Conservation (phyloP, 768 basidiomycete species). For the Megacollybia marginata region DNA sequence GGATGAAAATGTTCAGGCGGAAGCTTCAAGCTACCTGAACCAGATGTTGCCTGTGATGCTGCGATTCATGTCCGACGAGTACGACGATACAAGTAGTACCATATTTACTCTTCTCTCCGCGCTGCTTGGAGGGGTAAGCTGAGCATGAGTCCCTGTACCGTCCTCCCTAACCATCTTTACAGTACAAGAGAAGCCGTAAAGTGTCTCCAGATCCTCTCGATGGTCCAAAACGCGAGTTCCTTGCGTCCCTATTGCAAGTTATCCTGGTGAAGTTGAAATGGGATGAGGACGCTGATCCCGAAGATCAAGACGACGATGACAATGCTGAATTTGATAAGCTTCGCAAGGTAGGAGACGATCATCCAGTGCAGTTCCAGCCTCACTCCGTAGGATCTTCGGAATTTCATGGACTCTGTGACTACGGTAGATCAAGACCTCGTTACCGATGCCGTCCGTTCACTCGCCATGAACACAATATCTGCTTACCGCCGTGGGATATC, state of each 20-base stretch:
- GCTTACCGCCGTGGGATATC: constrained; percentile 54
- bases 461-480: constrained; percentile 70
- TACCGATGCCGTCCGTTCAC: constrained; percentile 62
- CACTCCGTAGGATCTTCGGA: constrained; percentile 63
- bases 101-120: constrained; percentile 76
- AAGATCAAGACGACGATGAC: constrained; percentile 87
- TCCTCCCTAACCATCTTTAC: constrained; percentile 2
- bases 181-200: constrained; percentile 80
- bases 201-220: constrained; percentile 55
- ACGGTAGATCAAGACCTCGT: constrained; percentile 83
- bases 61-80: constrained; percentile 83
- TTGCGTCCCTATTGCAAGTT: constrained; percentile 69
- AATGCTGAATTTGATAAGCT: constrained; percentile 74
- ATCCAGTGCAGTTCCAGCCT: constrained; percentile 7
- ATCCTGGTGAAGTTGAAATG: constrained; percentile 87
- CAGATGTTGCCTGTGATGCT: constrained; percentile 77
- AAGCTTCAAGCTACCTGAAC: constrained; percentile 56
- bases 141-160: background rate
- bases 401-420: constrained; percentile 81
- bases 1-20: constrained; percentile 50
- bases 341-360: constrained; percentile 52
- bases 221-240: constrained; percentile 64
- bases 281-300: constrained; percentile 71
- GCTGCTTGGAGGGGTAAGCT: constrained; percentile 65
- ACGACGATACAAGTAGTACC: constrained; percentile 83